Conservation (phyloP, 495 filamentous ascomycete species). For the Parachaetomium inaequale region DNA sequence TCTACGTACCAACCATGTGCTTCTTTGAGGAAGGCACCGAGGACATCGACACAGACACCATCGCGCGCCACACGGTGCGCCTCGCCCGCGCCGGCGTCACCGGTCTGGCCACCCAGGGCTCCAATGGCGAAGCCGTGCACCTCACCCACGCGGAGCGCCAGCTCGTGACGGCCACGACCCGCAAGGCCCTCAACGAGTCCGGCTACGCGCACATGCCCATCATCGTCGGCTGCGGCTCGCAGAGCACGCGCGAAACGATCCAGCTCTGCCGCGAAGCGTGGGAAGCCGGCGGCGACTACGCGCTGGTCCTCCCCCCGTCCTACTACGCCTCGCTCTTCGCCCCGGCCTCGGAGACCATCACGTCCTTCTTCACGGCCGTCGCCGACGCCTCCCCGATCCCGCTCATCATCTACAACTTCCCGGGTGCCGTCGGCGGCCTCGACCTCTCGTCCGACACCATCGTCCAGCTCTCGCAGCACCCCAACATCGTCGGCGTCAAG, state of each 20-base stretch:
- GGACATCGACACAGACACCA: conserved; percentile 67
- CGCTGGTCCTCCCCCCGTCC: conserved; percentile 79
- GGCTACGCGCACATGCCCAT: conserved; percentile 72
- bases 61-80: conserved; percentile 71
- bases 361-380: conserved; percentile 72
- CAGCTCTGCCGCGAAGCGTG: conserved; percentile 72
- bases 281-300: conserved; percentile 79
- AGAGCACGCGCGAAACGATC: conserved; percentile 84
- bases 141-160: conserved; percentile 69
- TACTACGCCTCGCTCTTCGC: conserved; percentile 72
- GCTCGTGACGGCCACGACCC: conserved; percentile 71
- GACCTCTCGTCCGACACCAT: conserved; percentile 83
- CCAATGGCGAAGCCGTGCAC: conserved; percentile 88
- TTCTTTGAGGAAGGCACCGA: conserved; percentile 80
- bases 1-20: conserved; percentile 83
- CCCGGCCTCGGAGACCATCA: conserved; percentile 60
- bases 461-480: conserved; percentile 66
- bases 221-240: conserved; percentile 81
- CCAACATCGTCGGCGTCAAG: conserved; percentile 88
- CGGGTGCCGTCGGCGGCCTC: conserved; percentile 72
- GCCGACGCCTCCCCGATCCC: conserved; percentile 81
- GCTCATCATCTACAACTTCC: conserved; percentile 92
- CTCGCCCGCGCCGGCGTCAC: conserved; percentile 77
- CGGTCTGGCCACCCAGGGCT: conserved; percentile 81
- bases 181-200: conserved; percentile 66